Percentiles rank a stretch among this genome's conserved stretches.
phyloP scores from a whole-genome alignment of 139 green algal species.

The Haematococcus sp. region DNA sequence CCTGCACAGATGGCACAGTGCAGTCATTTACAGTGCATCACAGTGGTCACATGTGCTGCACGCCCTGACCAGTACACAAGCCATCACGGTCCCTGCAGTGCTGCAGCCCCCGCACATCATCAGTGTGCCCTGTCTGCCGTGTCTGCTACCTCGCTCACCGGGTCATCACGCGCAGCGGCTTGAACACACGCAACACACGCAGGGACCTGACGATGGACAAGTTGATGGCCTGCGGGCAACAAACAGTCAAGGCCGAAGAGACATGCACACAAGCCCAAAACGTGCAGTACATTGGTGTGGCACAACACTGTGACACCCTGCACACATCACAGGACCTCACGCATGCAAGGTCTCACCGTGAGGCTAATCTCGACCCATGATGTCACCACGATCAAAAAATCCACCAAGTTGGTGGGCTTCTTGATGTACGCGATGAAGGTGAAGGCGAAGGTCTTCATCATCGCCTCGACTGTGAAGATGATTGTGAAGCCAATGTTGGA shows the following conservation, averaged over 20 bases:
- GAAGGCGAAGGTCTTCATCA: constrained; percentile 73
- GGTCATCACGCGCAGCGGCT: constrained; percentile 73
- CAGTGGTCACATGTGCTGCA: no score
- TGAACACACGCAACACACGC: constrained; percentile 65
- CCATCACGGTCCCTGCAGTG: no score
- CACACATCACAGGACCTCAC: not conserved
- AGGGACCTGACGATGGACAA: constrained; percentile 45
- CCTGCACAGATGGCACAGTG: no score
- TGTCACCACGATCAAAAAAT: constrained; percentile 62
- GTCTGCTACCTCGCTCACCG: constrained; percentile 9
- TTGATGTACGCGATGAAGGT: constrained; percentile 64
- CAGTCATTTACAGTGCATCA: no score
- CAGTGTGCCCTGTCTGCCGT: no score
- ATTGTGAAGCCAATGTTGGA: constrained; percentile 57
- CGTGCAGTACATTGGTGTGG: no score
- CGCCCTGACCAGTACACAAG: no score
- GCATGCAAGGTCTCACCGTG: no score
- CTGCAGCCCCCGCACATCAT: no score
- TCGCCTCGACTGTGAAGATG: constrained; percentile 59
- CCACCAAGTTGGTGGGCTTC: constrained; percentile 60
- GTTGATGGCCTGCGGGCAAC: constrained; percentile 2
- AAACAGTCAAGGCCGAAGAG: no score
- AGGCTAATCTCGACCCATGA: constrained; percentile 32
- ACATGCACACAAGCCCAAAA: no score
- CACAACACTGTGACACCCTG: no score